Conservation (phyloP, 2,329 filamentous ascomycete genomes). For the Cladophialophora yegresii region DNA sequence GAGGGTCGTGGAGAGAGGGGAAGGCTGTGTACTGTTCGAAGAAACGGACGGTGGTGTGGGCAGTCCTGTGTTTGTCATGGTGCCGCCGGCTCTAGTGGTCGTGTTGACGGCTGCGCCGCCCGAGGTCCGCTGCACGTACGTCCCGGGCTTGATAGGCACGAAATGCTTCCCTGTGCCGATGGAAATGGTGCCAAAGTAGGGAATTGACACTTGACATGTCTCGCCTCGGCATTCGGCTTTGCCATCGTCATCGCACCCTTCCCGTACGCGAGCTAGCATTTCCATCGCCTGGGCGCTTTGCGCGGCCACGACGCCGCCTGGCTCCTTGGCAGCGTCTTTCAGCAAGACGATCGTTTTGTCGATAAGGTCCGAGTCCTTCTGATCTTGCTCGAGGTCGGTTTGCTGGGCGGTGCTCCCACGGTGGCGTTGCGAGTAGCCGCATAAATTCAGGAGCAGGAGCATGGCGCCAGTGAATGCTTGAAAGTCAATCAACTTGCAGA, state of each 20-base stretch:
- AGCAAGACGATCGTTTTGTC: constrained; percentile 41
- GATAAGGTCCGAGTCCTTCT: constrained; percentile 44
- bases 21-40: constrained; percentile 30
- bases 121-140: constrained; percentile 24
- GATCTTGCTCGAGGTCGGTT: constrained; percentile 39
- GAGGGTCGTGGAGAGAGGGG: constrained; percentile 31
- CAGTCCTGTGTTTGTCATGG: constrained; percentile 24
- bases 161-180: constrained; percentile 43
- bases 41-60: constrained; percentile 35
- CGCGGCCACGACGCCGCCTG: constrained; percentile 48
- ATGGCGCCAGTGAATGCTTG: constrained; percentile 51
- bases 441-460: constrained; percentile 48
- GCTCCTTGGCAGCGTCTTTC: constrained; percentile 40
- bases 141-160: constrained; percentile 33
- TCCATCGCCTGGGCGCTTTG: constrained; percentile 49
- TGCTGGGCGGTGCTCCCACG: constrained; percentile 28
- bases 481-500: constrained; percentile 54
- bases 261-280: constrained; percentile 40
- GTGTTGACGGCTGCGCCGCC: constrained; percentile 3
- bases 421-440: constrained; percentile 42
- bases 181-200: constrained; percentile 51
- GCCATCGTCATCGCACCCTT: constrained; percentile 31
- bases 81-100: constrained; percentile 7
- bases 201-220: constrained; percentile 48
- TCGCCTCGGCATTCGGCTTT: constrained; percentile 24